Base-by-base conservation (phyloP, 176 grass and related monocot species). In the Phoenix dactylifera region DNA sequence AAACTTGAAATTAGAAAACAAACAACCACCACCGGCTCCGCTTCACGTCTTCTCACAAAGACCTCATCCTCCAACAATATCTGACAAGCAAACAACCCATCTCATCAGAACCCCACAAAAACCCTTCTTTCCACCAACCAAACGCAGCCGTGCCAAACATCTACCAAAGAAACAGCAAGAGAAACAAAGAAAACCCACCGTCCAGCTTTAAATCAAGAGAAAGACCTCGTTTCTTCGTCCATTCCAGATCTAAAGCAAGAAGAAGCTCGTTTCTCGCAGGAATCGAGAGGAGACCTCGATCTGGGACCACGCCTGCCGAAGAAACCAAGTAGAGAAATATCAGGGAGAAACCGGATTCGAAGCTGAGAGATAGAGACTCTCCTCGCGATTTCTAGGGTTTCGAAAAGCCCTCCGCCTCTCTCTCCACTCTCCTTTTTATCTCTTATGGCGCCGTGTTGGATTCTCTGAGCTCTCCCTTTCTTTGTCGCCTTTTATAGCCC, bases 311-410 rank as follows among this genome's bases (percentile, higher is more conserved):
- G 55, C 49, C 22, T 24, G 22, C 44, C 5, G 22, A 12, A 60
- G 56, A 59, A 18, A 50, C 51, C 30, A 59, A 18, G 28, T 28
- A 25, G 54, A 16, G 32, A 59, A 59, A 59, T 60, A 15, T 17
- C 0, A 35, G 39, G 2, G 1, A 15, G 15, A 23, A 16, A 17
- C 6, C 48, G 15, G 62, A 64, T 64, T 51, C 48, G 62, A 51
- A 16, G 14, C 20, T 16, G 0, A 49, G 62, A 64, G 55, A 50
- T 44, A 1, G 22, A 14, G 32, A 32, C 32, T 30, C 30, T 57
- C 35, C 68, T 20, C 26, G 14, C 22, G 24, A 44, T 39, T 70
- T 56, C 55, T 71, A 60, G 68, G 68, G 68, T 71, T 71, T 59
- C 56, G 4, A 30, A 30, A 22, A 55, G 35, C 30, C 10, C 66